Conservation (phyloP, 2,329 filamentous ascomycete genomes). For the Pestalotiopsis sp. region DNA sequence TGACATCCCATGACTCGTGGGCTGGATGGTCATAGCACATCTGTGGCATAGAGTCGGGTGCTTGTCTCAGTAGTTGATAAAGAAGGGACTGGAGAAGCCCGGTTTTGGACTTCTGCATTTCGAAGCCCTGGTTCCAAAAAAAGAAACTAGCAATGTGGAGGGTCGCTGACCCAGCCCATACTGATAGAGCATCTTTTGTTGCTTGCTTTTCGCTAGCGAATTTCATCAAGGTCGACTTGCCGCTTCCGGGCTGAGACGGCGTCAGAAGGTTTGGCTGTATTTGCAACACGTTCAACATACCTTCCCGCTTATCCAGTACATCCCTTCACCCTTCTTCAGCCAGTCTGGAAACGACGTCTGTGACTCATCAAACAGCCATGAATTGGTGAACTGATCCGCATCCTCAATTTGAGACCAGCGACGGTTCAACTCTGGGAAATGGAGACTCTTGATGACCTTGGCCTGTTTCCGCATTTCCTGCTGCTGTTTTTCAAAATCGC, state of each 20-base stretch:
- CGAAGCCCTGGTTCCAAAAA: background rate
- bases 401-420: background rate
- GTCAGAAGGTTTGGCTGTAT: too few relatives aligned
- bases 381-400: background rate
- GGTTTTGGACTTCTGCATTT: background rate
- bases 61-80: background rate
- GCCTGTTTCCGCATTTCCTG: background rate
- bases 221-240: background rate
- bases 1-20: background rate
- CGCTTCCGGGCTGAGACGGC: background rate
- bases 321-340: background rate
- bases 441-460: background rate
- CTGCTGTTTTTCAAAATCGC: background rate
- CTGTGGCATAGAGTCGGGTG: background rate
- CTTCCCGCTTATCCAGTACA: background rate
- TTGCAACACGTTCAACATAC: background rate
- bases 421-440: background rate
- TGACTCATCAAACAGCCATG: background rate
- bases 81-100: background rate
- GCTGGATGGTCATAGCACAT: background rate
- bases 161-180: background rate
- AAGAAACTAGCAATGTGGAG: background rate
- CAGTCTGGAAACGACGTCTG: background rate
- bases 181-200: background rate
- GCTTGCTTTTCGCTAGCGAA: background rate